phyloP scores from a whole-genome alignment of 306 rosid genomes.

The Cyclanthera cordifolia region DNA sequence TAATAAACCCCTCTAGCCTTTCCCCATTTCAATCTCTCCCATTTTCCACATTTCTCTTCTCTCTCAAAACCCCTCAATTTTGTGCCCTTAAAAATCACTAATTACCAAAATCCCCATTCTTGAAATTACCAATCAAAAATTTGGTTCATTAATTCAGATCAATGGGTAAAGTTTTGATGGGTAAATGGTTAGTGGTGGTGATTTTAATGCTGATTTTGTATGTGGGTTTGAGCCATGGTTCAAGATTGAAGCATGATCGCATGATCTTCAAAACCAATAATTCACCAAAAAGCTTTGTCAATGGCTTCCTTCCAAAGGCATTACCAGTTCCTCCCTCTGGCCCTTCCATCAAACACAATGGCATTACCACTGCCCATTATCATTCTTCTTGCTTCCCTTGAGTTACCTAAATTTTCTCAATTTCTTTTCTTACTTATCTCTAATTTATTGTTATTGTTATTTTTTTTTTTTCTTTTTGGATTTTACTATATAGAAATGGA shows the following conservation, averaged over 20 bases:
- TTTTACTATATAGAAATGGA: no score
- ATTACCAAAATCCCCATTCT: background rate
- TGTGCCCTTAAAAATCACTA: background rate
- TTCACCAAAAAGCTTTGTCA: constrained; percentile 18
- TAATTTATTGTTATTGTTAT: no score
- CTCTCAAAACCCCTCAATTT: background rate
- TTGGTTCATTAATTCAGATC: background rate
- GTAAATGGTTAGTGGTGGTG: background rate
- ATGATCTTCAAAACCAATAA: constrained; percentile 2
- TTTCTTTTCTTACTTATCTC: background rate
- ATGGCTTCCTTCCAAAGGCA: constrained; percentile 55
- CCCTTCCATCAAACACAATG: constrained; percentile 72
- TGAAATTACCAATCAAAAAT: background rate
- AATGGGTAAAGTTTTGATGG: background rate
- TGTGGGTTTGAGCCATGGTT: constrained; percentile 12
- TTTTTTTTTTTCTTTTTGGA: no score
- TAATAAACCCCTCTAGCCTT: background rate
- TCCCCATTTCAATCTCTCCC: background rate
- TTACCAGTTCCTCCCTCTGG: constrained; percentile 66
- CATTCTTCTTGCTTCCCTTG: constrained; percentile 30
- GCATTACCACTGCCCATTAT: constrained; percentile 21
- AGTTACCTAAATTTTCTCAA: background rate
- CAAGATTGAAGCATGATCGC: background rate
- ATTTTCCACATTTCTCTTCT: background rate
- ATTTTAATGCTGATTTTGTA: background rate